Evolutionary conservation across 2,329 filamentous ascomycete species (phyloP).

Genomic region (Verticillium klebahnii): DNA sequence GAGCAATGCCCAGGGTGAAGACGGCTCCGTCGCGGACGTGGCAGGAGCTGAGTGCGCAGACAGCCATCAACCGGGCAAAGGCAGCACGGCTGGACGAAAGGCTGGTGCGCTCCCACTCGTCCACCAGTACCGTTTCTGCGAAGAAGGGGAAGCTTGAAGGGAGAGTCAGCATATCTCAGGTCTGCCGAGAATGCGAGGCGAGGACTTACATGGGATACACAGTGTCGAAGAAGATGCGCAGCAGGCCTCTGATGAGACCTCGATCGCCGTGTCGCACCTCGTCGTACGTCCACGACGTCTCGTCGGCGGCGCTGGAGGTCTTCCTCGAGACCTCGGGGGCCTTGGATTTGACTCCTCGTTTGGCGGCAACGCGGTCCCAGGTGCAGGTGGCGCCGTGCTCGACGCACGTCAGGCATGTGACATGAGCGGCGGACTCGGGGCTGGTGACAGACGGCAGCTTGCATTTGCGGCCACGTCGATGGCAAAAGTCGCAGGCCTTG

Average conservation of each 20-base stretch:
- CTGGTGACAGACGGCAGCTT: conserved; percentile 8
- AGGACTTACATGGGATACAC: conserved; percentile 12
- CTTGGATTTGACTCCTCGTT: conserved; percentile 14
- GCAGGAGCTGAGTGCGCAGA: conserved; percentile 43
- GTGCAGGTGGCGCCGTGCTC: conserved; percentile 13
- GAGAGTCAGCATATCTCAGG: neutral
- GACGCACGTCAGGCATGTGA: conserved; percentile 12
- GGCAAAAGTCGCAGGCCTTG: conserved; percentile 14
- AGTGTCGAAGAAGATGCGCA: conserved; percentile 13
- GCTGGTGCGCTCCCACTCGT: conserved; percentile 36
- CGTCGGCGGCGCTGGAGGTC: conserved; percentile 1
- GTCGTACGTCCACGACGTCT: conserved; percentile 10
- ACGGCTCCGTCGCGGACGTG: conserved; percentile 45
- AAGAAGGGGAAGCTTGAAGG: conserved; percentile 38
- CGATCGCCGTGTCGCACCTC: conserved; percentile 10
- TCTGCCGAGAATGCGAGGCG: neutral
- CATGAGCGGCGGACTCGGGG: neutral
- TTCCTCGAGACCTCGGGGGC: neutral
- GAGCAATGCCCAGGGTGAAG: conserved; percentile 31
- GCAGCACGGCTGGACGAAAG: conserved; percentile 21
- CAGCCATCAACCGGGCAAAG: conserved; percentile 46
- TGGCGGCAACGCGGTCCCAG: conserved; percentile 11
- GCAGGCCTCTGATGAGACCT: conserved; percentile 6
- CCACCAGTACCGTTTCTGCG: conserved; percentile 35
- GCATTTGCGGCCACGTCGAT: conserved; percentile 13